Evolutionary conservation across 2,329 filamentous ascomycete species (phyloP).

Genomic region (Byssochlamys sp.): DNA sequence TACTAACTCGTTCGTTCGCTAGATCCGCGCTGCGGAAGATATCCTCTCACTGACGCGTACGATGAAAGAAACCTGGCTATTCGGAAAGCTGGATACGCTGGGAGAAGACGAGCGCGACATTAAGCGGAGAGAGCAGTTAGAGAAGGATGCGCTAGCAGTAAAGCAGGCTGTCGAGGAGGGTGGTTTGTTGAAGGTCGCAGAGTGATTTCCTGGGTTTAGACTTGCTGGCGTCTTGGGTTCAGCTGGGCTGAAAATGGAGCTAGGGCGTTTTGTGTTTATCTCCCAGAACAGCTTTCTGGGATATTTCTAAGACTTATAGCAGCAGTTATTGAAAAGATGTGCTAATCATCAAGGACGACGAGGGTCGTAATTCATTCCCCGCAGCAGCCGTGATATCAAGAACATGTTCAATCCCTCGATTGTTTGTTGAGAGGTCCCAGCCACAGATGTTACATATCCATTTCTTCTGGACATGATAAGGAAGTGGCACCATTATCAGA

Average conservation of each 20-base stretch:
- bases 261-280: too few relatives aligned
- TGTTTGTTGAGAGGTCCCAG: too few relatives aligned
- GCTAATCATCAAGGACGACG: too few relatives aligned
- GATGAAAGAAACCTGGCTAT: slow-evolving; percentile 59
- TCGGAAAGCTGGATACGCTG: slow-evolving; percentile 53
- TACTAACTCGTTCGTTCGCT: slow-evolving; percentile 1
- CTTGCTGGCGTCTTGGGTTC: neutral
- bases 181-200: slow-evolving; percentile 13
- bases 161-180: slow-evolving; percentile 33
- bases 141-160: slow-evolving; percentile 40
- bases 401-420: too few relatives aligned
- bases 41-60: slow-evolving; percentile 51
- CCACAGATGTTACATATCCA: too few relatives aligned
- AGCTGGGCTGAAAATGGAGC: neutral
- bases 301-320: too few relatives aligned
- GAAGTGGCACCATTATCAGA: too few relatives aligned
- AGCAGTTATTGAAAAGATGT: too few relatives aligned
- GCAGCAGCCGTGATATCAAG: too few relatives aligned
- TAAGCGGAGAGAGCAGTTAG: slow-evolving; percentile 34
- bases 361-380: too few relatives aligned
- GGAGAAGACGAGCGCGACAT: slow-evolving; percentile 33
- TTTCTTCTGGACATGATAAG: too few relatives aligned
- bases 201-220: neutral
- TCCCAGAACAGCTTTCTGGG: too few relatives aligned
- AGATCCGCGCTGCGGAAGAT: slow-evolving; percentile 55